Conservation (phyloP, 2,329 filamentous ascomycete genomes). For the Talaromyces piceae region DNA sequence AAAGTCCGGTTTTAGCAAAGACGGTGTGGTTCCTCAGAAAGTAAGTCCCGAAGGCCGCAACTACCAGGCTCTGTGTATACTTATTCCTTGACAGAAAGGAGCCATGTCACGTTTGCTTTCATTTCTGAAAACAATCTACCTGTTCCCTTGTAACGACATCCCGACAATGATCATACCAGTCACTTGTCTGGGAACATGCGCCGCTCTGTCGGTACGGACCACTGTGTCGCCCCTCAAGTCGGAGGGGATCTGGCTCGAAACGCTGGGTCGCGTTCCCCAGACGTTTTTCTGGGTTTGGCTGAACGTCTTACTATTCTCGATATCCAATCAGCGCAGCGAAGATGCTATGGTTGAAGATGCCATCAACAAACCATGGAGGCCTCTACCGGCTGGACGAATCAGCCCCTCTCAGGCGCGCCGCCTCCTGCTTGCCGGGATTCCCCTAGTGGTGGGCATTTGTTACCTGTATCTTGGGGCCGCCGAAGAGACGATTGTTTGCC, state of each 20-base stretch:
- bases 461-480: constrained; percentile 15
- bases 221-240: not conserved
- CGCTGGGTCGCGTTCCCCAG: not conserved
- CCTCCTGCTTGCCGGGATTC: constrained; percentile 20
- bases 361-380: constrained; percentile 36
- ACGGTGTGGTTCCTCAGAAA: too few relatives aligned
- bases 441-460: constrained; percentile 15
- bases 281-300: constrained; percentile 21
- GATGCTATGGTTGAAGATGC: constrained; percentile 31
- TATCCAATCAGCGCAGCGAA: constrained; percentile 34
- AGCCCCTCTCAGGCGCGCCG: constrained; percentile 14
- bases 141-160: constrained; percentile 1
- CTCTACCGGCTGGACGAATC: constrained; percentile 23
- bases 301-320: constrained; percentile 30
- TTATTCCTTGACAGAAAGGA: not conserved
- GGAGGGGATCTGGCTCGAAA: not conserved
- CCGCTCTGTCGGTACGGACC: not conserved
- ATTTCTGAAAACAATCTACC: constrained; percentile 1
- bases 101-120: not conserved
- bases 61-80: not conserved
- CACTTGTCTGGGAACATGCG: not conserved
- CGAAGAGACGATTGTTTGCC: constrained; percentile 23
- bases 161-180: constrained; percentile 3
- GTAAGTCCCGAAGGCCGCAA: too few relatives aligned
- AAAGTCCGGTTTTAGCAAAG: not conserved